These are phyloP conservation scores for Hericium rajendrae DNA, from an alignment of 768 basidiomycete genomes.

Conservation along the genomic window DNA sequence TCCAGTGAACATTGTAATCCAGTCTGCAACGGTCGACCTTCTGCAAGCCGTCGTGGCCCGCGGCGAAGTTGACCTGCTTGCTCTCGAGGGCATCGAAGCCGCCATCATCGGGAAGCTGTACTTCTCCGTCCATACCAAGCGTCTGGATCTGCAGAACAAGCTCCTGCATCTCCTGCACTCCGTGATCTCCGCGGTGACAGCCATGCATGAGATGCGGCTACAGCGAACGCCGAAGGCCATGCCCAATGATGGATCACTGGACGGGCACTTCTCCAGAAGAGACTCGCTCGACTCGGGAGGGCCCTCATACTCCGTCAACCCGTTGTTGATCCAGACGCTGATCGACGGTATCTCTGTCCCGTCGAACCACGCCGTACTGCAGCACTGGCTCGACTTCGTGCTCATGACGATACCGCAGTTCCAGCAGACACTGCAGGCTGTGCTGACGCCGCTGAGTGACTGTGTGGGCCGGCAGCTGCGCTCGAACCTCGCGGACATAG, in stretches of 20 bases:
- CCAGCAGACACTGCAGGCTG: conserved; percentile 55
- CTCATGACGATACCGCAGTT: conserved; percentile 86
- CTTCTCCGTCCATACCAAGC: conserved; percentile 53
- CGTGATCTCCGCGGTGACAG: conserved; percentile 57
- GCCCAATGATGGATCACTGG: conserved; percentile 2
- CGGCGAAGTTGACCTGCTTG: conserved; percentile 60
- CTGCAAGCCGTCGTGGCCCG: conserved; percentile 75
- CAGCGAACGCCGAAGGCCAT: conserved; percentile 1
- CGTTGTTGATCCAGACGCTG: conserved; percentile 68
- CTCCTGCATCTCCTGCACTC: conserved; percentile 86
- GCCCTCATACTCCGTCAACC: conserved; percentile 45
- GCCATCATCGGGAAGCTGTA: conserved; percentile 69
- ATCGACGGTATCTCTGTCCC: conserved; percentile 67
- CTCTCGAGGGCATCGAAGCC: conserved; percentile 58
- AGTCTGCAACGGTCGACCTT: conserved; percentile 70
- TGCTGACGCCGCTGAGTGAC: conserved; percentile 68
- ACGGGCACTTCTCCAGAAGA: conserved; percentile 12
- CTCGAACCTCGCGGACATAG: conserved; percentile 42
- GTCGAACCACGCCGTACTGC: conserved; percentile 70
- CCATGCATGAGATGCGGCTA: conserved; percentile 21
- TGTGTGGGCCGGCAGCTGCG: conserved; percentile 68
- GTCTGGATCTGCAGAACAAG: conserved; percentile 87
- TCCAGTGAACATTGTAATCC: conserved; percentile 52
- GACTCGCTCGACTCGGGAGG: conserved; percentile 22
- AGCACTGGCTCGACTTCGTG: conserved; percentile 96